Evolutionary conservation across 306 rosid species (phyloP).

Genomic region (Dryas alaskensis): DNA sequence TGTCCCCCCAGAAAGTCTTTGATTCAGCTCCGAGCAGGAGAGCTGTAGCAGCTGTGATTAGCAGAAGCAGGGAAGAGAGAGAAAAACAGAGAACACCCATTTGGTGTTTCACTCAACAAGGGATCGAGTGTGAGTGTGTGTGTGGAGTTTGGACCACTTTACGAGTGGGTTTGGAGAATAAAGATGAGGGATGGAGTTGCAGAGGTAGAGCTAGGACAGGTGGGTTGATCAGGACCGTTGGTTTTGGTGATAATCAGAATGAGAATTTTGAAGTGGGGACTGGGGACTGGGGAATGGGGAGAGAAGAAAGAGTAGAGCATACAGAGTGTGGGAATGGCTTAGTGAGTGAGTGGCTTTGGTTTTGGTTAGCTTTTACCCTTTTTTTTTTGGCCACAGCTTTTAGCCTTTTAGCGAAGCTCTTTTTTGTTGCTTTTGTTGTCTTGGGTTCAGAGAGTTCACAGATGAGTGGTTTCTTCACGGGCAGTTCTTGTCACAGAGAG

Average conservation of each 20-base stretch:
- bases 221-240: constrained; percentile 37
- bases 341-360: background rate
- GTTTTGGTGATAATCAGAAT: constrained; percentile 3
- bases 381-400: no score
- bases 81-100: constrained; percentile 35
- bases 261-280: constrained; percentile 4
- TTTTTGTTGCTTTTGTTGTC: background rate
- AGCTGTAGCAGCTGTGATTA: background rate
- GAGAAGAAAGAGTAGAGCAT: background rate
- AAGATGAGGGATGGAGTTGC: background rate
- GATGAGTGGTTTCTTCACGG: constrained; percentile 29
- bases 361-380: background rate
- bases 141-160: background rate
- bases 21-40: constrained; percentile 33
- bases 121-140: background rate
- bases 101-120: background rate
- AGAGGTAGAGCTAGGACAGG: background rate
- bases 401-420: background rate
- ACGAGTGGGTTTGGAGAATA: background rate
- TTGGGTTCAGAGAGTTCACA: constrained; percentile 9
- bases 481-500: constrained; percentile 27
- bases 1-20: constrained; percentile 58
- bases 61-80: constrained; percentile 15
- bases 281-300: background rate
- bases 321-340: no score